Evolutionary conservation across 2,329 filamentous ascomycete species (phyloP).

Genomic region (Verticillium alfalfae): DNA sequence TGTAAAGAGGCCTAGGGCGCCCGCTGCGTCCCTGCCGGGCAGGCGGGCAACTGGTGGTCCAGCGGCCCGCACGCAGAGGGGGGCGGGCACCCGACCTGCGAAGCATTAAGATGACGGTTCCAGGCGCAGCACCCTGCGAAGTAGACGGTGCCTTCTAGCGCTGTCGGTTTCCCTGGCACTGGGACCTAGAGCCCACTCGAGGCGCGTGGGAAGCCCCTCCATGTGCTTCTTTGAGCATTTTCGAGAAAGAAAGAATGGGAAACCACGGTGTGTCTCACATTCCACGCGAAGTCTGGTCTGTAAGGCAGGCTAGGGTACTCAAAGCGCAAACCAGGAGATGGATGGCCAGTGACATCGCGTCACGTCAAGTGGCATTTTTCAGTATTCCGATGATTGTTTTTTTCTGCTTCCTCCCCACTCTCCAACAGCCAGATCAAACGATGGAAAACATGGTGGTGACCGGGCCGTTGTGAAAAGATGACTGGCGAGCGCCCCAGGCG

Average conservation of each 20-base stretch:
- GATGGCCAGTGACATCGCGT: too few relatives aligned
- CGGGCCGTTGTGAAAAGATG: not conserved
- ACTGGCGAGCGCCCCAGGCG: not conserved
- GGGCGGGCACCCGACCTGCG: not conserved
- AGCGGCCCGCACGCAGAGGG: not conserved
- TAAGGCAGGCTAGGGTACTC: not conserved
- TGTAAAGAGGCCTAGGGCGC: not conserved
- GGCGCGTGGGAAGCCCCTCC: not conserved
- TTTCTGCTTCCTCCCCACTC: too few relatives aligned
- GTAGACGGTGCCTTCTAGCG: not conserved
- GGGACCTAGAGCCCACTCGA: not conserved
- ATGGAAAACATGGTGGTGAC: too few relatives aligned
- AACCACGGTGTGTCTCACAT: not conserved
- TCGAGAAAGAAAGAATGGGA: too few relatives aligned
- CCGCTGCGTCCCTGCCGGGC: not conserved
- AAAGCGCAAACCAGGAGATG: too few relatives aligned
- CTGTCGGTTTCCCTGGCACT: not conserved
- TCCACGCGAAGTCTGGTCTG: not conserved
- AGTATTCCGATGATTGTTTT: too few relatives aligned
- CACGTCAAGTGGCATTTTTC: too few relatives aligned
- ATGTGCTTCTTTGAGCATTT: not conserved
- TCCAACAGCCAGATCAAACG: too few relatives aligned
- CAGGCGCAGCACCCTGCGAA: not conserved
- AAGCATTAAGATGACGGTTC: not conserved
- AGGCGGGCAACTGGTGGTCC: not conserved